Conservation (phyloP, 768 basidiomycete genomes). For the Leccinum boreale region DNA sequence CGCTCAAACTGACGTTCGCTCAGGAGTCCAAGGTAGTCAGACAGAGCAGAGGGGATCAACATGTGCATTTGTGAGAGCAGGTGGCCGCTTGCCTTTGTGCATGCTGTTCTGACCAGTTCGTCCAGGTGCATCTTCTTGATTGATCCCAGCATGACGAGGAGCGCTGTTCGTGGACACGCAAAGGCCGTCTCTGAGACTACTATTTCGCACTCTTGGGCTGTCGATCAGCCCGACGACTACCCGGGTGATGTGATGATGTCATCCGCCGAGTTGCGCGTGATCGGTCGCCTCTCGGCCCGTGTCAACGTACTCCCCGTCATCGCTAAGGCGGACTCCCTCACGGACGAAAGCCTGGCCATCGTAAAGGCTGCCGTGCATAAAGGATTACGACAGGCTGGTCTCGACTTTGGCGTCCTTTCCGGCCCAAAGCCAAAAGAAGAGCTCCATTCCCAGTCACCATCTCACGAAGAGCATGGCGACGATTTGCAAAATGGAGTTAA, state of each 20-base stretch:
- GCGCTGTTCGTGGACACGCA: constrained; percentile 46
- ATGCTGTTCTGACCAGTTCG: constrained; percentile 12
- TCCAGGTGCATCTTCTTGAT: constrained; percentile 81
- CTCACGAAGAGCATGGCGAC: constrained; percentile 14
- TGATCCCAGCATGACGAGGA: constrained; percentile 66
- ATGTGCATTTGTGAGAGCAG: constrained; percentile 74
- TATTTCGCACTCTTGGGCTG: constrained; percentile 48
- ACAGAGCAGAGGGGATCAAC: constrained; percentile 84
- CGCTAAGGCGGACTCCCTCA: constrained; percentile 77
- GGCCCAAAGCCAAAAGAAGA: constrained; percentile 33
- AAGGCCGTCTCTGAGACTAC: constrained; percentile 68
- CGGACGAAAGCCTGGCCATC: constrained; percentile 67
- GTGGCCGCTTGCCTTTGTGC: not conserved
- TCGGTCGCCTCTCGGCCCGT: constrained; percentile 69
- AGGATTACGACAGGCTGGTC: constrained; percentile 60
- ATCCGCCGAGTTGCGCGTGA: constrained; percentile 74
- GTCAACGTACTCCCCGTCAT: constrained; percentile 82
- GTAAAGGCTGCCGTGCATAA: constrained; percentile 72
- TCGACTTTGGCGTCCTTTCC: constrained; percentile 78
- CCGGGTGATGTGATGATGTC: constrained; percentile 61
- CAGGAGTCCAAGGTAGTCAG: constrained; percentile 89
- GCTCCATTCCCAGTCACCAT: constrained; percentile 7
- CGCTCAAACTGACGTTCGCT: constrained; percentile 1
- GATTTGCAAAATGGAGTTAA: constrained; percentile 25
- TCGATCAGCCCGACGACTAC: constrained; percentile 47